Evolutionary conservation across 1,284 basidiomycete genomes (phyloP).

Genomic region (Golubevia sp.): DNA sequence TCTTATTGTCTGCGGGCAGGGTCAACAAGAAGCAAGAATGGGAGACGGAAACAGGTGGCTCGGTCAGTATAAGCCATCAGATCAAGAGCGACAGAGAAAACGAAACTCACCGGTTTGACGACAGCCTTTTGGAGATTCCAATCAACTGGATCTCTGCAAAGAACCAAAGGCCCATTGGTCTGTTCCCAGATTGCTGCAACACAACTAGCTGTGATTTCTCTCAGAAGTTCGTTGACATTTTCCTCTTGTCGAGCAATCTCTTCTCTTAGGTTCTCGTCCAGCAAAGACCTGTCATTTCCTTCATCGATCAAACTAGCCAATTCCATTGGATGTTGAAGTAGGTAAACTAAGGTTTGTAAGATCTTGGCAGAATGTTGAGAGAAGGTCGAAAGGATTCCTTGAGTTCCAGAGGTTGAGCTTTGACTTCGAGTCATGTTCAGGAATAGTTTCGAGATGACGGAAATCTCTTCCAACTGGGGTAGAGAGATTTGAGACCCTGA

Average conservation of each 20-base stretch:
- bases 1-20: slow-evolving; percentile 10
- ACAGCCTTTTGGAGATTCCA: slow-evolving; percentile 28
- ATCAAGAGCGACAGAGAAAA: slow-evolving; percentile 31
- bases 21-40: neutral
- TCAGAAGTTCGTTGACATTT: slow-evolving; percentile 4
- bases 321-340: slow-evolving; percentile 46
- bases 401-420: slow-evolving; percentile 10
- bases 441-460: slow-evolving; percentile 28
- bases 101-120: slow-evolving; percentile 2
- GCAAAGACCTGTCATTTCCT: neutral
- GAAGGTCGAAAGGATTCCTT: slow-evolving; percentile 13
- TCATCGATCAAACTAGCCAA: slow-evolving; percentile 31
- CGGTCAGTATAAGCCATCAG: slow-evolving; percentile 4
- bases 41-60: neutral
- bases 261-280: neutral
- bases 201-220: slow-evolving; percentile 13
- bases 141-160: slow-evolving; percentile 17
- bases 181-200: slow-evolving; percentile 34
- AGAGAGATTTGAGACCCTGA: no score
- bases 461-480: slow-evolving; percentile 30
- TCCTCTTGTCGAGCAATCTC: slow-evolving; percentile 2
- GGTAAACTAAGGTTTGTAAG: slow-evolving; percentile 46
- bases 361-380: slow-evolving; percentile 9
- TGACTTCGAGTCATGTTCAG: slow-evolving; percentile 26
- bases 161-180: slow-evolving; percentile 17